A percentile compares a stretch with the other conserved stretches of the same genome.
phyloP scores from a whole-genome alignment of 2,329 filamentous ascomycete genomes.

The Botrytis hyacinthi region DNA sequence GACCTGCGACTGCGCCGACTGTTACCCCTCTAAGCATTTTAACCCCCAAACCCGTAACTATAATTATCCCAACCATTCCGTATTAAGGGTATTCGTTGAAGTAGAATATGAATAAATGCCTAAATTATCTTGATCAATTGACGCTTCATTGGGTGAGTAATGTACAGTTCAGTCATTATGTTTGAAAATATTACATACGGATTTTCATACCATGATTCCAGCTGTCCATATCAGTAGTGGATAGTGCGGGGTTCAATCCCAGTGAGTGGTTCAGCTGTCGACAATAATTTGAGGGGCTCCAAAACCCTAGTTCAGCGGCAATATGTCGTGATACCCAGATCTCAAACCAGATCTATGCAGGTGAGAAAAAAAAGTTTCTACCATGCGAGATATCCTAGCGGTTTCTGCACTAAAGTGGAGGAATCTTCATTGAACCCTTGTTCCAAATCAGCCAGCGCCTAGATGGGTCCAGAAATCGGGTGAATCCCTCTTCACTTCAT shows the following conservation, averaged over 20 bases:
- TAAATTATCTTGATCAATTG: background rate
- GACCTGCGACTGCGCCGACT: slow-evolving; percentile 10
- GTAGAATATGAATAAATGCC: background rate
- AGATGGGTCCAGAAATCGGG: slow-evolving; percentile 10
- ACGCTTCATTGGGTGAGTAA: background rate
- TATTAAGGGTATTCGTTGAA: too few relatives aligned
- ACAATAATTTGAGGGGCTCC: background rate
- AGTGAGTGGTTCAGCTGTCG: background rate
- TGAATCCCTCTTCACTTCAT: background rate
- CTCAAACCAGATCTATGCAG: slow-evolving; percentile 8
- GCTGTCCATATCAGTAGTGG: background rate
- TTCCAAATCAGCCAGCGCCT: slow-evolving; percentile 5
- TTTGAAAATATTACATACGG: background rate
- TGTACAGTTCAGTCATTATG: background rate
- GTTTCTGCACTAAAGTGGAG: background rate
- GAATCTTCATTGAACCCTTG: background rate
- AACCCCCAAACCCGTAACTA: background rate
- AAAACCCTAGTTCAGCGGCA: slow-evolving; percentile 8
- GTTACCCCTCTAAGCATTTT: background rate
- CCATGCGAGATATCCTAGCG: background rate
- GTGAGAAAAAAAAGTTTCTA: background rate
- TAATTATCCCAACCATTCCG: background rate
- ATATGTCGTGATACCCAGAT: slow-evolving; percentile 11
- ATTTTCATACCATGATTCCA: background rate
- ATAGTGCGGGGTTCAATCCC: slow-evolving; percentile 4